A percentile compares a stretch with the other conserved stretches of the same genome.
These are phyloP conservation scores for Fusarium transvaalense DNA, from an alignment of 2,329 filamentous ascomycete species.

Conservation along the genomic window DNA sequence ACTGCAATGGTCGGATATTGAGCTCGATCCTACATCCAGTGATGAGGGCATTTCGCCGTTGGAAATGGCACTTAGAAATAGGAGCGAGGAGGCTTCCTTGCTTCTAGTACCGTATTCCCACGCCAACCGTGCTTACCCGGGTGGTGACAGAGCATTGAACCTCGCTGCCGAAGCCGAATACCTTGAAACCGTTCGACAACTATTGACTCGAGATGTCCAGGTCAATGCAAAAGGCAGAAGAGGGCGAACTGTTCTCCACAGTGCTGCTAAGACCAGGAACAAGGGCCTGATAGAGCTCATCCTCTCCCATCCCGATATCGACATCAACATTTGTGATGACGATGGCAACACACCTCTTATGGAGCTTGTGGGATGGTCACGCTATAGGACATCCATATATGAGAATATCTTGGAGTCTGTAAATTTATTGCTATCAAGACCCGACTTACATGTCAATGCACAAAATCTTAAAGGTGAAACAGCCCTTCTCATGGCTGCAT, in stretches of 20 bases:
- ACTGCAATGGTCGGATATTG: not conserved
- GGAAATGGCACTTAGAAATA: not conserved
- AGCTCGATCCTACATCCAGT: fast-evolving
- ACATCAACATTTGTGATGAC: not conserved
- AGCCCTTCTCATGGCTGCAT: not conserved
- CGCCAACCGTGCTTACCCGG: fast-evolving
- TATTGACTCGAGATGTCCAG: fast-evolving
- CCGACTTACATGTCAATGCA: not conserved
- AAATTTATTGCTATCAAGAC: not conserved
- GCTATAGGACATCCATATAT: no score
- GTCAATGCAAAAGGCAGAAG: not conserved
- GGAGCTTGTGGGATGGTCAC: not conserved
- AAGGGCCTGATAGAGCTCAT: not conserved
- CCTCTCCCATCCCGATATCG: not conserved
- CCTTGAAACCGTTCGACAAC: fast-evolving
- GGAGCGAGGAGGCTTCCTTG: fast-evolving
- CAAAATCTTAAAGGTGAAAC: not conserved
- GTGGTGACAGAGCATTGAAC: fast-evolving
- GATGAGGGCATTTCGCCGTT: fast-evolving
- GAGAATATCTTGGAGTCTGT: no score
- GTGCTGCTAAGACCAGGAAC: not conserved
- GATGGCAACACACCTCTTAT: not conserved
- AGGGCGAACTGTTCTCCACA: not conserved
- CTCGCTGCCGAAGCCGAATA: fast-evolving
- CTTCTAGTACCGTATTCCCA: not conserved